Base-by-base conservation (phyloP, 2,329 filamentous ascomycete genomes). In the Exophiala dermatitidis region DNA sequence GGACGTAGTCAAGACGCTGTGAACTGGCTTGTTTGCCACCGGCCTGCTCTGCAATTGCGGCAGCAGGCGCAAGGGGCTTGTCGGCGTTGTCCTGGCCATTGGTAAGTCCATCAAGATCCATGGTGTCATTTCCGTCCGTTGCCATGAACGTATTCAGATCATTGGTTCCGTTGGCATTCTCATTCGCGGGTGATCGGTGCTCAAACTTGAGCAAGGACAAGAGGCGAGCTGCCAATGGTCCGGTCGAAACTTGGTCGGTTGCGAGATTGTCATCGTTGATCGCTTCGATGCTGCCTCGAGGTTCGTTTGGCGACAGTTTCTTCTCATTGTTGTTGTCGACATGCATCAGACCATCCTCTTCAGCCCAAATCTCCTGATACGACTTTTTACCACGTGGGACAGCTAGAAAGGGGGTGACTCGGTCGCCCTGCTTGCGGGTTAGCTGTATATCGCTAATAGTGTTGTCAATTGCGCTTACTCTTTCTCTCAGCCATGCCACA, bases 351-450 rank as follows among this genome's bases (percentile, higher is more conserved):
- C 88, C 89, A 65, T 98, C 93, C 67, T 98, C 93, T 61, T 95
- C 90, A 0, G 89, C 86, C 93, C 93, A 98, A 6, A 91, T 77
- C 56, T 97, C 90, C 28, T 81, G 83, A 71, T 97, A 98, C 65
- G 89, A 85, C 63, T 84, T 84, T 68, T 88, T 86, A 43, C 90
- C 90, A 26, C 90, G 83, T 60, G 85, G 84, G 5, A 91, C 90
- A 69, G 95, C 89, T 36, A 90, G 75, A 63, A 96, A 97, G 1
- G 91, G 88, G 1, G 79, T 83, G 26, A 85, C 75, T 36, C 93
- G 82, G 68, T 98, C 90, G 53, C 90, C 89, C 64, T 79, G 58
- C 33, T 4, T 4, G 46, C n/a, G n/a, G 47, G 31, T 50, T 7
- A 52, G 53, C 12, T 26, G 33, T 31, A n/a, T 9, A 29, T 10